These are phyloP conservation scores for Kwoniella pini DNA, from an alignment of 768 basidiomycete species.

Conservation along the genomic window DNA sequence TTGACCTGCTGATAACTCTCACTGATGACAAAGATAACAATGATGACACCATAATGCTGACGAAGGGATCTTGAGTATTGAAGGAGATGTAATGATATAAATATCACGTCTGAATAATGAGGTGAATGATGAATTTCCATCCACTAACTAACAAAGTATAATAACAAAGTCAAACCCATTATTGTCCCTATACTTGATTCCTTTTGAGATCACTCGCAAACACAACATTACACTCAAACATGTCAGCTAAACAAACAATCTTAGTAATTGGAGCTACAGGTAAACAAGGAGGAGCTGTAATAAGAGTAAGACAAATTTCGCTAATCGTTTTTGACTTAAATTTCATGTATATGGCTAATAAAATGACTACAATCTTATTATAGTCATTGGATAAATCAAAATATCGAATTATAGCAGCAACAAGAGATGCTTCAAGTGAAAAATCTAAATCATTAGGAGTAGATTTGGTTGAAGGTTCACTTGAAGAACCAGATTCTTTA, in stretches of 20 bases:
- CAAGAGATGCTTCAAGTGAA: constrained; percentile 16
- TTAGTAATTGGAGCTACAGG: constrained; percentile 25
- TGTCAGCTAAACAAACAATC: constrained; percentile 23
- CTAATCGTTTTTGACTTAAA: no score
- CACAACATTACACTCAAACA: neutral
- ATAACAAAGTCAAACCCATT: neutral
- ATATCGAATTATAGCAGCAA: constrained; percentile 22
- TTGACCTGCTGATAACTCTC: neutral
- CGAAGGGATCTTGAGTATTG: no score
- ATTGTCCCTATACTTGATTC: neutral
- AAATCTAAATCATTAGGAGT: constrained; percentile 17
- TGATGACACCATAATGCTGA: neutral
- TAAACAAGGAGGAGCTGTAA: constrained; percentile 19
- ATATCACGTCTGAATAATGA: no score
- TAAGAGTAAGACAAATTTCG: constrained; percentile 24
- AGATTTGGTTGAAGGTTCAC: constrained; percentile 18
- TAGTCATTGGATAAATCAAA: constrained; percentile 14
- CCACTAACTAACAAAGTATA: no score
- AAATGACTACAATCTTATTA: no score
- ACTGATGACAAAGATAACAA: constrained; percentile 9
- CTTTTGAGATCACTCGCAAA: no score
- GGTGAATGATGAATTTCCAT: no score
- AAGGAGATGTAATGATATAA: no score
- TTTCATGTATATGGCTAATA: no score
- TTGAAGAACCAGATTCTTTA: constrained; percentile 12